phyloP scores from a whole-genome alignment of 1,139 yeast species.

The Sugiyamaella sp. region DNA sequence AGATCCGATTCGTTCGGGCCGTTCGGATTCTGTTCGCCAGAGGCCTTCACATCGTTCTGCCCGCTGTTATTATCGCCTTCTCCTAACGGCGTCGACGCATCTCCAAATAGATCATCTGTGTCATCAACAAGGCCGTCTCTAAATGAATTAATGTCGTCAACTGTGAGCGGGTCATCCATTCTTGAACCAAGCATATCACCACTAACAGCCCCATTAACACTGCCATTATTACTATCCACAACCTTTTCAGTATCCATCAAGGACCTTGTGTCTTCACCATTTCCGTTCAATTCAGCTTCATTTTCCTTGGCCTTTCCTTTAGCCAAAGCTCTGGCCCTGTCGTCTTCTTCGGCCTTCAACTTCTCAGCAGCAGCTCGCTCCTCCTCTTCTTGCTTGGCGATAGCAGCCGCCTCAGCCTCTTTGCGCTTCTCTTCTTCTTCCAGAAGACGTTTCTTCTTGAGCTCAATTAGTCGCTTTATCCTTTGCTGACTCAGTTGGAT shows the following conservation, averaged over 20 bases:
- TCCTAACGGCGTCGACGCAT: slow-evolving; percentile 10
- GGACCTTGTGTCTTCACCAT: background rate
- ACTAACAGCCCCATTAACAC: slow-evolving; percentile 9
- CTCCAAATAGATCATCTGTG: slow-evolving; percentile 18
- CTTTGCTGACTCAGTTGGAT: slow-evolving; percentile 30
- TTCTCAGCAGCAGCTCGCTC: slow-evolving; percentile 6
- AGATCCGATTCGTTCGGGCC: slow-evolving; percentile 9
- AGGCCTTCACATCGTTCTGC: background rate
- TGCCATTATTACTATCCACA: slow-evolving; percentile 6
- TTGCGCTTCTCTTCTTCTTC: slow-evolving; percentile 21
- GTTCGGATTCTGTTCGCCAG: background rate
- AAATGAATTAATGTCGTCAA: slow-evolving; percentile 20
- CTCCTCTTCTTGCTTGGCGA: slow-evolving; percentile 11
- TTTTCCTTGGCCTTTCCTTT: background rate
- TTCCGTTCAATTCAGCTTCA: background rate
- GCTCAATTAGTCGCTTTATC: slow-evolving; percentile 19
- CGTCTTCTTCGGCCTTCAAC: background rate
- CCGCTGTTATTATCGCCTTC: slow-evolving; percentile 5
- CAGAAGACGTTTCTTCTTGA: slow-evolving; percentile 8
- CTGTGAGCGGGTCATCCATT: slow-evolving; percentile 11
- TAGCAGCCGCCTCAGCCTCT: slow-evolving; percentile 9
- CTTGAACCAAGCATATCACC: slow-evolving; percentile 20
- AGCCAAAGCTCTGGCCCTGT: background rate
- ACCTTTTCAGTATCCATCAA: slow-evolving; percentile 1
- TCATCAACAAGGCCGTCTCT: slow-evolving; percentile 23